Evolutionary conservation across 2,329 filamentous ascomycete genomes (phyloP).

Genomic region (Scolecobasidium constrictum): DNA sequence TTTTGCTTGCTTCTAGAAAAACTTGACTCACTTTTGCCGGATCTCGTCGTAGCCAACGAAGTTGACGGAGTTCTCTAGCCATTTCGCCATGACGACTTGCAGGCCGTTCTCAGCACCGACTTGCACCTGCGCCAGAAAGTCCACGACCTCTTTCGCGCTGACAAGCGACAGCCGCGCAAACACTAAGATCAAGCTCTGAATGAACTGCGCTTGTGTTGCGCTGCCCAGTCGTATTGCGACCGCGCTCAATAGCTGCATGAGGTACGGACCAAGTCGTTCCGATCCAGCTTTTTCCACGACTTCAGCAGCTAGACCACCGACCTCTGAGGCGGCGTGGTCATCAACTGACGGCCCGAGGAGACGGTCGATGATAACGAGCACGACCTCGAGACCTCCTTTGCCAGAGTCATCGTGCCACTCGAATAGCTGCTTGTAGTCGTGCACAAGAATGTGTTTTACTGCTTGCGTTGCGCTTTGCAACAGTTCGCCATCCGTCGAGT

Average conservation of each 20-base stretch:
- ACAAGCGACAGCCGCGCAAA: slow-evolving; percentile 83
- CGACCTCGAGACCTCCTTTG: slow-evolving; percentile 77
- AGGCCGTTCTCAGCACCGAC: slow-evolving; percentile 74
- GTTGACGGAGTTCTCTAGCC: slow-evolving; percentile 92
- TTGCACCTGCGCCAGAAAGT: slow-evolving; percentile 78
- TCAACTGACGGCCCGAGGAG: slow-evolving; percentile 75
- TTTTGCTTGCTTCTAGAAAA: too few relatives aligned
- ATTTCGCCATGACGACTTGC: slow-evolving; percentile 81
- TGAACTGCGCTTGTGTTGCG: slow-evolving; percentile 77
- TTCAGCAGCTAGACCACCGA: slow-evolving; percentile 86
- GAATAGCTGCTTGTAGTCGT: slow-evolving; percentile 84
- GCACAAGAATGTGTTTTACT: slow-evolving; percentile 78
- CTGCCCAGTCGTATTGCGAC: slow-evolving; percentile 77
- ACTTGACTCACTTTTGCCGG: slow-evolving; percentile 71
- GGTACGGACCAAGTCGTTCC: slow-evolving; percentile 79
- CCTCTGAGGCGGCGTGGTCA: slow-evolving; percentile 90
- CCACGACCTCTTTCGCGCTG: slow-evolving; percentile 78
- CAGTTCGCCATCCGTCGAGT: slow-evolving; percentile 76
- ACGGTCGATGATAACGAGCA: slow-evolving; percentile 84
- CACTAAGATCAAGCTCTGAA: slow-evolving; percentile 89
- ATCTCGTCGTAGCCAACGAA: slow-evolving; percentile 99
- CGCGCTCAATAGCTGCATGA: slow-evolving; percentile 78
- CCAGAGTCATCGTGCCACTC: slow-evolving; percentile 69
- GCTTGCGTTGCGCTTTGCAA: slow-evolving; percentile 77
- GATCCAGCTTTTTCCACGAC: slow-evolving; percentile 91